These are phyloP conservation scores for Calophaca sinica DNA, from an alignment of 306 rosid genomes.

Conservation along the genomic window DNA sequence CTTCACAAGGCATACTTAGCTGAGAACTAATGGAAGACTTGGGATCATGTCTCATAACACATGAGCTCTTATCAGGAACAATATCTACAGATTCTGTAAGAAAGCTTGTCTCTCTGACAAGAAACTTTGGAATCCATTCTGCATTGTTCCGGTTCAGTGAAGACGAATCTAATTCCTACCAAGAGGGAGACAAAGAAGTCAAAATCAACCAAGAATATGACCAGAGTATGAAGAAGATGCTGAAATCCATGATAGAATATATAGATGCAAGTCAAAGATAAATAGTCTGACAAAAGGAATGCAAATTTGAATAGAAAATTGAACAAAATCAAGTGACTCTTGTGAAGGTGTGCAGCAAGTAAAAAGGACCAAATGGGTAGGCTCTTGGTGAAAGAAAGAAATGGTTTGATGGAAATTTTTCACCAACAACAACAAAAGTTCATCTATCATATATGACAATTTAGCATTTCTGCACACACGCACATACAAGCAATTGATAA, in stretches of 20 bases:
- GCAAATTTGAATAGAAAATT: conserved; percentile 22
- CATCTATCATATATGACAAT: conserved; percentile 2
- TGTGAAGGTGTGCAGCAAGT: conserved; percentile 15
- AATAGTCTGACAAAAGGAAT: conserved; percentile 6
- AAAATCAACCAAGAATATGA: conserved; percentile 40
- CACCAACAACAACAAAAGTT: conserved; percentile 17
- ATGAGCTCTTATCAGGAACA: conserved; percentile 77
- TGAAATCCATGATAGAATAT: conserved; percentile 37
- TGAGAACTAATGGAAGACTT: conserved; percentile 59
- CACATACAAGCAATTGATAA: conserved; percentile 23
- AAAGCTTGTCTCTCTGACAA: conserved; percentile 74
- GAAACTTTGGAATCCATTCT: conserved; percentile 47
- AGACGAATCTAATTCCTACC: conserved; percentile 61
- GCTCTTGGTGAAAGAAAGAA: conserved; percentile 18
- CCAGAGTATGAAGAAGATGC: conserved; percentile 44
- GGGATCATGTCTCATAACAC: conserved; percentile 59
- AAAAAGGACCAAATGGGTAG: conserved; percentile 24
- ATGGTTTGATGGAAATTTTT: conserved; percentile 13
- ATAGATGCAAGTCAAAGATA: conserved; percentile 23
- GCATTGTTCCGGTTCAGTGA: conserved; percentile 46
- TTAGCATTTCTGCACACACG: conserved; percentile 27
- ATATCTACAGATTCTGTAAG: conserved; percentile 82
- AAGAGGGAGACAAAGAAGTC: conserved; percentile 44
- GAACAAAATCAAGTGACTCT: conserved; percentile 18
- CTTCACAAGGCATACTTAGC: conserved; percentile 58